A percentile compares a stretch with the other conserved stretches of the same genome.
These are phyloP conservation scores for Colletotrichum truncatum DNA, from an alignment of 2,329 filamentous ascomycete species.

Conservation along the genomic window DNA sequence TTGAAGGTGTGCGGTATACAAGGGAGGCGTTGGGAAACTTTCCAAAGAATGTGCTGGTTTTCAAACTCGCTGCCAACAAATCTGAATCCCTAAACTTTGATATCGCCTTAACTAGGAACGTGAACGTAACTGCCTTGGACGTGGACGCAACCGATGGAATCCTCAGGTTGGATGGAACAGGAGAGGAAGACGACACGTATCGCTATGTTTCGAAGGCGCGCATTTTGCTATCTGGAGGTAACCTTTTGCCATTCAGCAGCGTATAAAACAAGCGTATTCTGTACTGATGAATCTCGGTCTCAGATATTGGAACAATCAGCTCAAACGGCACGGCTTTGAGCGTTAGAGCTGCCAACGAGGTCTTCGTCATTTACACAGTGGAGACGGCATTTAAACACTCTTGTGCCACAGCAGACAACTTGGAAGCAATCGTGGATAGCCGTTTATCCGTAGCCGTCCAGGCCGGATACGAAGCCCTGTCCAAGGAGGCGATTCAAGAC, in stretches of 20 bases:
- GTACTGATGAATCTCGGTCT: not conserved
- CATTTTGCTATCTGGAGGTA: not conserved
- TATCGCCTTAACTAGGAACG: not conserved
- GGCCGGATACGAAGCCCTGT: not conserved
- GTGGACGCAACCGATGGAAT: not conserved
- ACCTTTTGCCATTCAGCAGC: not conserved
- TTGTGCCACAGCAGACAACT: not conserved
- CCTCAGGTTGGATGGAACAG: not conserved
- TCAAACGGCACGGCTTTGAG: conserved; percentile 7
- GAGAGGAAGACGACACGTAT: not conserved
- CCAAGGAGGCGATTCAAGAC: conserved; percentile 1
- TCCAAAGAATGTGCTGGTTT: conserved; percentile 33
- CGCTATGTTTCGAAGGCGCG: not conserved
- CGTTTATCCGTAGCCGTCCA: not conserved
- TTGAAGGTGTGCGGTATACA: conserved; percentile 17
- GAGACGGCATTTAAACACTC: conserved; percentile 11
- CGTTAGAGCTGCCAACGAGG: conserved; percentile 23
- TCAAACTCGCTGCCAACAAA: conserved; percentile 31
- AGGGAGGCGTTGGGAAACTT: conserved; percentile 33
- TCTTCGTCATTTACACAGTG: conserved; percentile 28
- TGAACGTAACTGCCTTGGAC: not conserved
- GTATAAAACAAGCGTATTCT: rapidly evolving
- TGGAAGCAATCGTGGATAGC: not conserved
- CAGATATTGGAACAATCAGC: not conserved
- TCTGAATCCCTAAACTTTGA: conserved; percentile 6